Evolutionary conservation across 1,139 yeast genomes (phyloP).

Genomic region (Pichia sp.): DNA sequence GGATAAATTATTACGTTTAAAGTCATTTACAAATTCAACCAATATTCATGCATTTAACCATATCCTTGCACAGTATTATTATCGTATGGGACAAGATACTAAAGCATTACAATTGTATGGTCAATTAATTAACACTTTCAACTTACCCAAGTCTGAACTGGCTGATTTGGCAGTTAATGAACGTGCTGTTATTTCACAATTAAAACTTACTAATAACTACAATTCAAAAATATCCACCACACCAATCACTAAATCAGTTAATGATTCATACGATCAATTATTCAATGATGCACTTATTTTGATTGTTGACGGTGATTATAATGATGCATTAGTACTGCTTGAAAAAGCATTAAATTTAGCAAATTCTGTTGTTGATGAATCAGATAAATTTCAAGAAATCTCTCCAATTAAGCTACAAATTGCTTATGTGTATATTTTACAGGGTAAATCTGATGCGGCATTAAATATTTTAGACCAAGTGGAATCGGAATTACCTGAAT

Average conservation of each 20-base stretch:
- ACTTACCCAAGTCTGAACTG: constrained; percentile 26
- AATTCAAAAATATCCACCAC: not conserved
- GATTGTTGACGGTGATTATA: constrained; percentile 40
- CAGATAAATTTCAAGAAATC: constrained; percentile 37
- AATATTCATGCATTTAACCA: constrained; percentile 53
- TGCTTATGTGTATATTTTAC: constrained; percentile 53
- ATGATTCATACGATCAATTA: constrained; percentile 43
- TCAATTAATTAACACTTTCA: constrained; percentile 32
- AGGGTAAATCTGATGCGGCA: constrained; percentile 42
- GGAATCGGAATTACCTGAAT: not conserved
- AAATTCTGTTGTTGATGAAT: constrained; percentile 34
- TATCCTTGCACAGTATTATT: constrained; percentile 75
- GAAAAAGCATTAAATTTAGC: constrained; percentile 44
- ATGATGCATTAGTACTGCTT: constrained; percentile 42
- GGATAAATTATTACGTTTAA: constrained; percentile 31
- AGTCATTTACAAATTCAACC: constrained; percentile 10
- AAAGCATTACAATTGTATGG: constrained; percentile 53
- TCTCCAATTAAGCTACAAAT: constrained; percentile 64
- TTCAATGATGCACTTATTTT: constrained; percentile 65
- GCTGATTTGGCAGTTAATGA: constrained; percentile 65
- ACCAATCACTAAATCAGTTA: constrained; percentile 5
- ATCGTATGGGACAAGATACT: constrained; percentile 54
- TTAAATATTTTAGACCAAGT: constrained; percentile 31
- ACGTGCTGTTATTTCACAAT: constrained; percentile 59
- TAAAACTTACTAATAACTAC: constrained; percentile 13